Conservation (phyloP, 805 yeast genomes). For the Lachancea sp. region DNA sequence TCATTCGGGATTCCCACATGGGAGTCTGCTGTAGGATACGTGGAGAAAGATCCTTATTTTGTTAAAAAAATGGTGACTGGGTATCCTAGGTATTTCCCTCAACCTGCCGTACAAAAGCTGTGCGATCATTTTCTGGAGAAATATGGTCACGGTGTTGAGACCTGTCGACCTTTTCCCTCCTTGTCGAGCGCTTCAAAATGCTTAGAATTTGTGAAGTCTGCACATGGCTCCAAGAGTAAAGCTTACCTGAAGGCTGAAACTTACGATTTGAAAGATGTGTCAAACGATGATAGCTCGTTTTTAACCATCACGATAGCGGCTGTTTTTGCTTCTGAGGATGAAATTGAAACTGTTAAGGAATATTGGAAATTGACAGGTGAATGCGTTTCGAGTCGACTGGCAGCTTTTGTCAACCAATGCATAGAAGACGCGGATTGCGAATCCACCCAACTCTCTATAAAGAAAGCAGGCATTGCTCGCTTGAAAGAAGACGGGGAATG, state of each 20-base stretch:
- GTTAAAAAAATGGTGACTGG: conserved; percentile 74
- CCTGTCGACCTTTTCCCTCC: conserved; percentile 63
- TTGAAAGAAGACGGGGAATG: not conserved
- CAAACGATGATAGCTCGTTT: conserved; percentile 37
- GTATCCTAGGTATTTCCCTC: conserved; percentile 78
- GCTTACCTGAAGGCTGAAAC: conserved; percentile 14
- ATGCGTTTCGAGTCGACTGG: conserved; percentile 16
- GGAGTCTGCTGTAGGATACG: conserved; percentile 86
- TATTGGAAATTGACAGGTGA: conserved; percentile 63
- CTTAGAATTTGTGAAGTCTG: conserved; percentile 54
- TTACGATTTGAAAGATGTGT: conserved; percentile 41
- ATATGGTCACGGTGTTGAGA: conserved; percentile 70
- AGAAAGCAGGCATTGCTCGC: not conserved
- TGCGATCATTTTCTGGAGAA: conserved; percentile 46
- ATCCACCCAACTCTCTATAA: not conserved
- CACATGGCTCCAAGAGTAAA: conserved; percentile 8
- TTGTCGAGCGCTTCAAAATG: conserved; percentile 66
- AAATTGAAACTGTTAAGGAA: conserved; percentile 58
- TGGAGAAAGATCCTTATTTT: conserved; percentile 80
- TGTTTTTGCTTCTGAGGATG: conserved; percentile 54
- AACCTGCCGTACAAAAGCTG: conserved; percentile 49
- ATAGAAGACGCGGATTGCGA: not conserved
- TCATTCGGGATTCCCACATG: conserved; percentile 89
- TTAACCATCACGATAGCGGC: conserved; percentile 59
- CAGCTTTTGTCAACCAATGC: conserved; percentile 2